Evolutionary conservation across 331 rosid species (phyloP).

Genomic region (Quercus lobata): DNA sequence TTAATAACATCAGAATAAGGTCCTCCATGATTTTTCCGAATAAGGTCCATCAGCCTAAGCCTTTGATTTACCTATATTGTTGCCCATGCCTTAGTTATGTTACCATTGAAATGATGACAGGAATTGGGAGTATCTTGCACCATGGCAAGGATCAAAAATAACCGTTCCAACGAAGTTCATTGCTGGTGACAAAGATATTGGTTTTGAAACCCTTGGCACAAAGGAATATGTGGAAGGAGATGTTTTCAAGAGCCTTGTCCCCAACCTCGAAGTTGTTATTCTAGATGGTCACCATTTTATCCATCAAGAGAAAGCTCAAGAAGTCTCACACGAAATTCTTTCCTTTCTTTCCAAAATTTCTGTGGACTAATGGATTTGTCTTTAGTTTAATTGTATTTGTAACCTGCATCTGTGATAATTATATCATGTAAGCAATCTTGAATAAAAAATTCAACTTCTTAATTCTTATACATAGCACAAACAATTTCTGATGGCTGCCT

Average conservation of each 20-base stretch:
- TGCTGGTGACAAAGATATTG: constrained; percentile 26
- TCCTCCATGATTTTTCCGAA: too few species aligned
- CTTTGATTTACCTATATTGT: not conserved
- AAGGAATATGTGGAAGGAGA: constrained; percentile 29
- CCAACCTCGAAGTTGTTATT: constrained; percentile 33
- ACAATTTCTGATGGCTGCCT: too few species aligned
- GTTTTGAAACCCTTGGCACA: constrained; percentile 20
- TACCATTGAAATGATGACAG: constrained; percentile 8
- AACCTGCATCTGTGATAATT: not conserved
- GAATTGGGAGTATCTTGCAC: constrained; percentile 32
- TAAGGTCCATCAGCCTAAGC: too few species aligned
- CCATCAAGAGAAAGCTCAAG: constrained; percentile 26
- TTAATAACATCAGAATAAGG: not conserved
- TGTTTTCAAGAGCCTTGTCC: constrained; percentile 29
- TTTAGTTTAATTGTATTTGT: not conserved
- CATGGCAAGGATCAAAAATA: constrained; percentile 22
- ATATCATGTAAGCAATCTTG: too few species aligned
- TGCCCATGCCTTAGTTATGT: not conserved
- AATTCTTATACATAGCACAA: too few species aligned
- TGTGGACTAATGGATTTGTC: not conserved
- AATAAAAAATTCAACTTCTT: too few species aligned
- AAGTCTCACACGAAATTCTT: constrained; percentile 25
- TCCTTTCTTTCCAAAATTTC: constrained; percentile 17
- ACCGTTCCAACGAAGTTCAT: constrained; percentile 21
- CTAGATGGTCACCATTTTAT: constrained; percentile 32